phyloP scores from a whole-genome alignment of 2,329 filamentous ascomycete species.

The Hypomyces rosellus region DNA sequence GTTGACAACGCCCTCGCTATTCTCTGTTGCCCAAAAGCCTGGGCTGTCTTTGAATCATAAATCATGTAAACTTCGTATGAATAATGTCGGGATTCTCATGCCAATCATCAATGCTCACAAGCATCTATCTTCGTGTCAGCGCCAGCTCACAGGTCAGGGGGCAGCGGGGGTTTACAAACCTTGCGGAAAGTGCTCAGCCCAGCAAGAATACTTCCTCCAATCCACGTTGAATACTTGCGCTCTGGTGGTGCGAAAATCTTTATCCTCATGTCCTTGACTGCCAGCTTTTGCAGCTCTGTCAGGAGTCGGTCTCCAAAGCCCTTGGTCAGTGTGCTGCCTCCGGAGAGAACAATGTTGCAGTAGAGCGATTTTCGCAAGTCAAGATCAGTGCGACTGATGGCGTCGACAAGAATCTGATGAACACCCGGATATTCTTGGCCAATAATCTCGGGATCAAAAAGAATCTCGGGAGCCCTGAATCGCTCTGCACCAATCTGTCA shows the following conservation, averaged over 20 bases:
- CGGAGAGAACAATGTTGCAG: slow-evolving; percentile 94
- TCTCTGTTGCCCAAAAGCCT: not conserved
- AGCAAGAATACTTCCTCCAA: slow-evolving; percentile 93
- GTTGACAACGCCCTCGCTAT: slow-evolving; percentile 2
- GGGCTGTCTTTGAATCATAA: slow-evolving; percentile 4
- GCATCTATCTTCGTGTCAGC: slow-evolving; percentile 64
- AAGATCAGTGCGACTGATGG: slow-evolving; percentile 90
- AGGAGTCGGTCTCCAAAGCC: slow-evolving; percentile 92
- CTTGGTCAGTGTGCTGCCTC: slow-evolving; percentile 92
- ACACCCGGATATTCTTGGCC: slow-evolving; percentile 94
- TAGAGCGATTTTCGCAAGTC: slow-evolving; percentile 91
- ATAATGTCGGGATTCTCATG: slow-evolving; percentile 99
- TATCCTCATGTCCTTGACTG: slow-evolving; percentile 98
- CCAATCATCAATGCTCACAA: slow-evolving; percentile 99
- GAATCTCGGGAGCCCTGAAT: slow-evolving; percentile 92
- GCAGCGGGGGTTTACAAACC: slow-evolving; percentile 47
- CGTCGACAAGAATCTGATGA: slow-evolving; percentile 95
- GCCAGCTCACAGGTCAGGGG: not conserved
- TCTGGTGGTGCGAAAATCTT: slow-evolving; percentile 98
- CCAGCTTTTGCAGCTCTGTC: slow-evolving; percentile 84
- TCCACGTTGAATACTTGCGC: slow-evolving; percentile 98
- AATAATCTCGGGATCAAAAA: slow-evolving; percentile 96
- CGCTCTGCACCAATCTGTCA: slow-evolving; percentile 79
- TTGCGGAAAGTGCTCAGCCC: slow-evolving; percentile 97
- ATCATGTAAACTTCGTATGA: slow-evolving; percentile 89